Evolutionary conservation across 2,329 filamentous ascomycete species (phyloP).

Genomic region (Phyllosticta citrichinensis): DNA sequence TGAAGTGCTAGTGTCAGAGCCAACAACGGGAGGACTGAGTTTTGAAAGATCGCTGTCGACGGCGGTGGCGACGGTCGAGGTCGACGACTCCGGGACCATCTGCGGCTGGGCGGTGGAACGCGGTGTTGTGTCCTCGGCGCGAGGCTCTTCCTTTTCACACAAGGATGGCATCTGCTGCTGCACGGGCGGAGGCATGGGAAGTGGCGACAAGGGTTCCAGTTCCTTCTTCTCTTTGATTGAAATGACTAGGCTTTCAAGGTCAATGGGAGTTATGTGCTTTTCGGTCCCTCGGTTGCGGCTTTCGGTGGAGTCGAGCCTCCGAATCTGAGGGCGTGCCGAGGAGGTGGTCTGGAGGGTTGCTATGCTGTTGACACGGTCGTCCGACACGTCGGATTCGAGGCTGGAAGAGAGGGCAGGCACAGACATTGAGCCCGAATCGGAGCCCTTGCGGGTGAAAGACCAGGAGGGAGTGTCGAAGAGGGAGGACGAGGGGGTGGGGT

Average conservation of each 20-base stretch:
- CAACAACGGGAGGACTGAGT: conserved; percentile 30
- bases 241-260: conserved; percentile 87
- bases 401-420: conserved; percentile 39
- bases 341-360: conserved; percentile 37
- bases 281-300: conserved; percentile 64
- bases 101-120: conserved; percentile 24
- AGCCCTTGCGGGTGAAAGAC: conserved; percentile 21
- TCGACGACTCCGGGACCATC: conserved; percentile 48
- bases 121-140: conserved; percentile 27
- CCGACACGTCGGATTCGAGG: conserved; percentile 33
- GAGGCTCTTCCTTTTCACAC: conserved; percentile 29
- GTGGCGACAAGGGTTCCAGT: conserved; percentile 47
- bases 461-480: conserved; percentile 16
- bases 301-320: conserved; percentile 59
- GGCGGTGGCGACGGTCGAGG: conserved; percentile 44
- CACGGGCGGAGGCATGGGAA: conserved; percentile 26
- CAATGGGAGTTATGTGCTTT: conserved; percentile 84
- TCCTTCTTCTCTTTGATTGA: conserved; percentile 78
- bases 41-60: conserved; percentile 27
- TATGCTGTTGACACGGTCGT: conserved; percentile 32
- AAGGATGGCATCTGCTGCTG: conserved; percentile 3
- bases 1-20: conserved; percentile 54
- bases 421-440: conserved; percentile 15
- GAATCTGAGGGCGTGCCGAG: conserved; percentile 55
- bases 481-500: conserved; percentile 22